A percentile compares a stretch with the other conserved stretches of the same genome.
Evolutionary conservation across 2,329 filamentous ascomycete species (phyloP).

Genomic region (Stylonectria norvegica): DNA sequence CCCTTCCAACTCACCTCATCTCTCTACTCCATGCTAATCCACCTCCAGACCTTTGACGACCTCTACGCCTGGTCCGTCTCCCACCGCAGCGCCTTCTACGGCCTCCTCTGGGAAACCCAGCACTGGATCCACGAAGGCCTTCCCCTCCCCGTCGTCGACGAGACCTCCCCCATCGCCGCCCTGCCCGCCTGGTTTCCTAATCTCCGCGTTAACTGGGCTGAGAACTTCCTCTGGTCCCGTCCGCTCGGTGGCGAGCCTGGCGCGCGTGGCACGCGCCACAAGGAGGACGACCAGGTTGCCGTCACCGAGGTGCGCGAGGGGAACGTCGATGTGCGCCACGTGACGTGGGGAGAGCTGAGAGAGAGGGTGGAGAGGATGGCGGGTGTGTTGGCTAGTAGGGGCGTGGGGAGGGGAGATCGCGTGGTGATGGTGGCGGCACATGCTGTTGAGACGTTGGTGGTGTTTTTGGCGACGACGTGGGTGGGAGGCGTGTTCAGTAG

Average conservation of each 20-base stretch:
- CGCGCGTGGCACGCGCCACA: slow-evolving; percentile 51
- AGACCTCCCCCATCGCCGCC: slow-evolving; percentile 63
- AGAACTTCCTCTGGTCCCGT: slow-evolving; percentile 70
- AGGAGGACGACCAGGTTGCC: slow-evolving; percentile 69
- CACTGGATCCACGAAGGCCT: slow-evolving; percentile 61
- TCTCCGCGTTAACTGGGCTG: slow-evolving; percentile 70
- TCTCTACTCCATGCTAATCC: background rate
- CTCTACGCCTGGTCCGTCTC: slow-evolving; percentile 67
- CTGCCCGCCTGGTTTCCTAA: slow-evolving; percentile 77
- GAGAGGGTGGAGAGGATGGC: slow-evolving; percentile 55
- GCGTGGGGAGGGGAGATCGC: slow-evolving; percentile 68
- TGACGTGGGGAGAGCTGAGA: slow-evolving; percentile 68
- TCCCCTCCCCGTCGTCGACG: slow-evolving; percentile 62
- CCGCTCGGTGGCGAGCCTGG: slow-evolving; percentile 39
- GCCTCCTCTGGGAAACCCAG: slow-evolving; percentile 57
- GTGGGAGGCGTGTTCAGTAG: slow-evolving; percentile 74
- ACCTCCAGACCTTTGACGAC: slow-evolving; percentile 59
- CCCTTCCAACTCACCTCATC: background rate
- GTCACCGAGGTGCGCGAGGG: slow-evolving; percentile 72
- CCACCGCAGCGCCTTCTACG: slow-evolving; percentile 62
- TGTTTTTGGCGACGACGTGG: slow-evolving; percentile 67
- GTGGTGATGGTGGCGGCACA: slow-evolving; percentile 74
- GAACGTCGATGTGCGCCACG: slow-evolving; percentile 48
- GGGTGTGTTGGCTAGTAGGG: slow-evolving; percentile 62
- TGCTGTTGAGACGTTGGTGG: slow-evolving; percentile 67